Evolutionary conservation across 164 flowering plant species (phyloP).

Genomic region (Pachysandra terminalis): DNA sequence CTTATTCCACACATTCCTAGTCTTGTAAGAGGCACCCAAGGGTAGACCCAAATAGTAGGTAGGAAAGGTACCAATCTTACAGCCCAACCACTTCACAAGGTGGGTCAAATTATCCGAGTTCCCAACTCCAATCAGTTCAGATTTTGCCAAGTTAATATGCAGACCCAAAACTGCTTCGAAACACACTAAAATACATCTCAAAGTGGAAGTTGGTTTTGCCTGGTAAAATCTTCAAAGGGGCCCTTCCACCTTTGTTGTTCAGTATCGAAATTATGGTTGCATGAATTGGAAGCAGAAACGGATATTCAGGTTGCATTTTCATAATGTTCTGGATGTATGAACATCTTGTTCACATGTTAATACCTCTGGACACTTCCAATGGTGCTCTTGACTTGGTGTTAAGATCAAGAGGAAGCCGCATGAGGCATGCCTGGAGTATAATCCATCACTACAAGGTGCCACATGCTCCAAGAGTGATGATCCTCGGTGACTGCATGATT

Average conservation of each 20-base stretch:
- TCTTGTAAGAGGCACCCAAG: too few relatives aligned
- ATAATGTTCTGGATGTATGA: neutral
- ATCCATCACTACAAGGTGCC: neutral
- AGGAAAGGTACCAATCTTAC: too few relatives aligned
- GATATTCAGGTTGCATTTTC: neutral
- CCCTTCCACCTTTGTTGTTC: too few relatives aligned
- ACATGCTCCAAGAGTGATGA: neutral
- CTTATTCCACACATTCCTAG: too few relatives aligned
- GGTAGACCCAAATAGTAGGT: too few relatives aligned
- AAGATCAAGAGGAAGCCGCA: neutral
- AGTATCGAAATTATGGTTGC: neutral
- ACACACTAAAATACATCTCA: too few relatives aligned
- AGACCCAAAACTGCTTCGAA: too few relatives aligned
- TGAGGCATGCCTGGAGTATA: neutral
- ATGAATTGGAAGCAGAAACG: neutral
- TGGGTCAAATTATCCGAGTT: too few relatives aligned
- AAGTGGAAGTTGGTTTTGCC: neutral
- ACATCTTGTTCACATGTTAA: neutral
- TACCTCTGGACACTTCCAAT: neutral
- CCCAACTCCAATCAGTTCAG: too few relatives aligned
- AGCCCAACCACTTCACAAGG: too few relatives aligned
- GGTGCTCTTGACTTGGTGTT: too few relatives aligned
- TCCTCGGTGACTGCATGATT: neutral
- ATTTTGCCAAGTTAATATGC: too few relatives aligned
- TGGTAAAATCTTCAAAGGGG: neutral